These are phyloP conservation scores for Talaromyces marneffei DNA, from an alignment of 2,329 filamentous ascomycete genomes.

Conservation along the genomic window DNA sequence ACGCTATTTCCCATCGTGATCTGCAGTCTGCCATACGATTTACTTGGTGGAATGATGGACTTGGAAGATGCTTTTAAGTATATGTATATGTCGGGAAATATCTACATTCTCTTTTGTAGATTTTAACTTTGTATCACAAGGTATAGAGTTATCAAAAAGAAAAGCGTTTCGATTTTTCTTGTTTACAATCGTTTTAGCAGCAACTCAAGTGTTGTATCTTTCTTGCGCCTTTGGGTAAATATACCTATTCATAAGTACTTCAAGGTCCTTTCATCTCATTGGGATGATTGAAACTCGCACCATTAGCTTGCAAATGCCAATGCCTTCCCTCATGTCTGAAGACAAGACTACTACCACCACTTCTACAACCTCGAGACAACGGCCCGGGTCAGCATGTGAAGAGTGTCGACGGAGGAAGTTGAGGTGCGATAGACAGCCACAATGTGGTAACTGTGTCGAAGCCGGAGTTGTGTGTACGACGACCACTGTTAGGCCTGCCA, in stretches of 20 bases:
- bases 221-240: not conserved
- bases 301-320: conserved; percentile 8
- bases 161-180: not conserved
- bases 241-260: not conserved
- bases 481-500: conserved; percentile 36
- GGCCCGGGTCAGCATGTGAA: conserved; percentile 61
- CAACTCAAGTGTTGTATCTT: not conserved
- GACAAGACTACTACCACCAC: conserved; percentile 3
- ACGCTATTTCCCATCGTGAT: not conserved
- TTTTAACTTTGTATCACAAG: not conserved
- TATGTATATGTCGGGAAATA: conserved; percentile 7
- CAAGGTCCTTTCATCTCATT: not conserved
- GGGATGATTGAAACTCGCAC: conserved; percentile 11
- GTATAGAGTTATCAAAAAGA: not conserved
- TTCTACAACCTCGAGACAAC: conserved; percentile 19
- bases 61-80: not conserved
- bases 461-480: conserved; percentile 25
- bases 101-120: not conserved
- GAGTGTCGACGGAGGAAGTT: conserved; percentile 90
- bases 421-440: conserved; percentile 77
- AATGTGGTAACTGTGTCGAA: conserved; percentile 75
- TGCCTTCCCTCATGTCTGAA: conserved; percentile 10
- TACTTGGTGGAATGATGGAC: not conserved
- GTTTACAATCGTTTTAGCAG: not conserved
- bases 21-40: not conserved